Base-by-base conservation (phyloP, 768 basidiomycete species). In the Scleroderma bovista region DNA sequence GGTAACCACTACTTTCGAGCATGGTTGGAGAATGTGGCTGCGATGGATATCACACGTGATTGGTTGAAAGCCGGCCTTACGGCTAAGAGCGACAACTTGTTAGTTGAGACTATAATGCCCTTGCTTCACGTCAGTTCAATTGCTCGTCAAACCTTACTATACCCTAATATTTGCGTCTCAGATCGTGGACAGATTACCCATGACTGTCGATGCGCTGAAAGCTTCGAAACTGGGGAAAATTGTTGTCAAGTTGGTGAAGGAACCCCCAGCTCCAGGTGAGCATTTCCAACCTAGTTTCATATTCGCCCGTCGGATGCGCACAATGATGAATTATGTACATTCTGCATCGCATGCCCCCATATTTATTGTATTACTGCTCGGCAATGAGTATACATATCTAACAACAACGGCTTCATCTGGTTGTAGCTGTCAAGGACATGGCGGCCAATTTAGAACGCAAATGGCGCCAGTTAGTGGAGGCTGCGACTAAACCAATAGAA, bases 341-440 rank as follows among this genome's bases (percentile, higher is more conserved):
- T 51, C 50, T 56, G 64, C 64, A 53, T 59, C 44, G 46, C 57
- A 67, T 52, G 58, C 61, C 54, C 58, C 60, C 57, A 54, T 55
- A 46, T 61, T 55, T 67, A 47, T 60, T 58, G 63, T 67, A 61
- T 61, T 60, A 61, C 61, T 59, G 56, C 55, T 64, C 65, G 65
- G 68, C 56, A 62, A 54, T 37, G 61, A 56, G 54, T 40, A 59
- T 60, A 72, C 81, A 76, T 84, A 84, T 86, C 84, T 88, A 82
- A 88, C 85, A 62, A 68, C 61, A 50, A 60, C 66, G 69, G 63
- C 68, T 68, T 71, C 69, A 68, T 64, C 58, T 60, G 55, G 56
- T 57, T 56, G 67, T 76, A 92, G 89, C 89, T 72, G 80, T 89
- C 84, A 88, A 90, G 83, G 89, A 92, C 73, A 88, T 92, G 86